Evolutionary conservation across 495 filamentous ascomycete species (phyloP), one percentile per base, ranked within the genome.

Genomic region (Aspergillus incahuasiensis): DNA sequence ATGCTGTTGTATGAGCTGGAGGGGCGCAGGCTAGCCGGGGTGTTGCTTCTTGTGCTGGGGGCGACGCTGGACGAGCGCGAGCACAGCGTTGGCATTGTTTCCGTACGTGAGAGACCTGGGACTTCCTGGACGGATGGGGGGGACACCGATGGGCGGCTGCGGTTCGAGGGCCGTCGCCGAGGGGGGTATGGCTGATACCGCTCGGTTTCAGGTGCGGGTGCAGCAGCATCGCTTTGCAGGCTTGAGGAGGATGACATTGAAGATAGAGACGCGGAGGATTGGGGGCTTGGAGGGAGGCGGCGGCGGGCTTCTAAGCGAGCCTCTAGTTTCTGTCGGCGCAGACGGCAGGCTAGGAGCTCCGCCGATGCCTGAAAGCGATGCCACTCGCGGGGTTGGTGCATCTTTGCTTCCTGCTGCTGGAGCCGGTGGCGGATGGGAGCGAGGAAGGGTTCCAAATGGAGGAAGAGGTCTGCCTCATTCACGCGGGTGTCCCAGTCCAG

Each of bases 401-500:
- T 59, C 42, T 71, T 65, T 24, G 69, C 66, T 52, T 72, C 67
- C 42, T 61, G 58, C 42, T 67, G 58, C 38, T 67, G 59, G 20
- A 71, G 63, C 4, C 74, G 73, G 19, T 65, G 61, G 54, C 90
- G 87, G 67, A 97, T 90, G 28, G 92, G 92, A 13, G 81, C 83
- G 19, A 98, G 79, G 78, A 97, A 98, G 43, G 83, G 83, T 58
- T 97, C 91, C 8, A 97, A 79, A 66, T 95, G 90, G 43, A 73
- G 79, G 71, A 95, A 89, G 16, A 98, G 84, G 68, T 98, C 92
- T 41, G 89, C 81, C 52, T 89, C 82, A 20, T 76, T 86, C 65
- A 97, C 89, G 50, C 89, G 80, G 54, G 92, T 81, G 56, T 97
- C 91, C 90, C 90, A 97, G 66, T 96, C 90, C 22, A 97, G 74